These are phyloP conservation scores for Taphrina wiesneri DNA, from an alignment of 1,139 yeast species.

Conservation along the genomic window DNA sequence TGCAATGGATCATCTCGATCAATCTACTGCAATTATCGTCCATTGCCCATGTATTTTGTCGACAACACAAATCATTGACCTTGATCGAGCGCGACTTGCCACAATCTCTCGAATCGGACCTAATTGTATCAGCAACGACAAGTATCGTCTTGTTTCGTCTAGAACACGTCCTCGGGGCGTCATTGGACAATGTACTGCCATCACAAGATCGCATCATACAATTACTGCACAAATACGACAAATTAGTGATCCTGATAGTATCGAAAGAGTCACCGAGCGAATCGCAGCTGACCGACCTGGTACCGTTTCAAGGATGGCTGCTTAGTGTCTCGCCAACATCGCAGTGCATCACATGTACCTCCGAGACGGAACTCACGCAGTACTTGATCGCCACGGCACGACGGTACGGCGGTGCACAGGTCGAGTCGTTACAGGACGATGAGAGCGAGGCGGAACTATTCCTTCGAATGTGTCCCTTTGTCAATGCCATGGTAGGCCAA, in stretches of 20 bases:
- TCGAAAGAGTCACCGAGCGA: not conserved
- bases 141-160: conserved; percentile 2
- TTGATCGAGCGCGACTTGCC: conserved; percentile 17
- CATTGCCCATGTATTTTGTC: not conserved
- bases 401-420: not conserved
- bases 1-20: conserved; percentile 2
- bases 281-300: not conserved
- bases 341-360: not conserved
- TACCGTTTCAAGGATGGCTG: not conserved
- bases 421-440: not conserved
- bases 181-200: not conserved
- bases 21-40: not conserved
- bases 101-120: not conserved
- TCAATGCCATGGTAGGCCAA: conserved; percentile 16
- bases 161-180: conserved; percentile 1
- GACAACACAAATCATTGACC: not conserved
- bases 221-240: not conserved
- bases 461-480: not conserved
- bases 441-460: not conserved
- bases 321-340: not conserved
- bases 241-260: not conserved
- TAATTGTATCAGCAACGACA: not conserved
- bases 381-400: not conserved
- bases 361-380: not conserved
- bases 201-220: not conserved